Evolutionary conservation across 2,329 filamentous ascomycete species (phyloP).

Genomic region (Colletotrichum phormii): DNA sequence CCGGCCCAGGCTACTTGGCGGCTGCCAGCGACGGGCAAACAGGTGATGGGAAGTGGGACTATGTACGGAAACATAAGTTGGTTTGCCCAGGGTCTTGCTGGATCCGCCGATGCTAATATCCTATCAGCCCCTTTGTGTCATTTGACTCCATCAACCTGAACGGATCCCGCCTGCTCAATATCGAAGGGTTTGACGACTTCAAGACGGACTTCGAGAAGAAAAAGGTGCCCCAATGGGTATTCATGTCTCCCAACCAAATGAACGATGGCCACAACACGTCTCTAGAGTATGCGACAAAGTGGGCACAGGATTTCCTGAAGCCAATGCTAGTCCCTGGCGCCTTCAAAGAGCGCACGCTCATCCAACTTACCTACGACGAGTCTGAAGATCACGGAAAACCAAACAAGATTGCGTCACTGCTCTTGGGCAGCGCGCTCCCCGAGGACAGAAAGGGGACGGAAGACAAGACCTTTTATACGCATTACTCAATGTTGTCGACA

Average conservation of each 20-base stretch:
- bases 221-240: conserved; percentile 73
- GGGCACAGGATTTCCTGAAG: conserved; percentile 64
- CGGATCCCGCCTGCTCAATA: conserved; percentile 63
- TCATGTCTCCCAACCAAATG: conserved; percentile 73
- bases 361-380: conserved; percentile 70
- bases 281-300: conserved; percentile 62
- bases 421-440: conserved; percentile 67
- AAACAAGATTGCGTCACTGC: conserved; percentile 65
- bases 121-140: conserved; percentile 53
- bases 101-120: conserved; percentile 29
- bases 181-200: conserved; percentile 74
- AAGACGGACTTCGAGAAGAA: conserved; percentile 65
- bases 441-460: conserved; percentile 57
- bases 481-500: conserved; percentile 56
- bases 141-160: conserved; percentile 54
- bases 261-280: conserved; percentile 73
- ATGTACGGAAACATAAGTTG: conserved; percentile 40
- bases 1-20: conserved; percentile 55
- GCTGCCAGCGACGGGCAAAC: conserved; percentile 50
- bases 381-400: conserved; percentile 62
- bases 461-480: conserved; percentile 62
- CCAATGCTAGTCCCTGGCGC: conserved; percentile 62
- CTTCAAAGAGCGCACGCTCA: conserved; percentile 65
- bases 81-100: background rate
- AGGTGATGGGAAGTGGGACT: conserved; percentile 44